A percentile compares a stretch with the other conserved stretches of the same genome.
phyloP scores from a whole-genome alignment of 148 eudicot genomes.

The Camellia japonica region DNA sequence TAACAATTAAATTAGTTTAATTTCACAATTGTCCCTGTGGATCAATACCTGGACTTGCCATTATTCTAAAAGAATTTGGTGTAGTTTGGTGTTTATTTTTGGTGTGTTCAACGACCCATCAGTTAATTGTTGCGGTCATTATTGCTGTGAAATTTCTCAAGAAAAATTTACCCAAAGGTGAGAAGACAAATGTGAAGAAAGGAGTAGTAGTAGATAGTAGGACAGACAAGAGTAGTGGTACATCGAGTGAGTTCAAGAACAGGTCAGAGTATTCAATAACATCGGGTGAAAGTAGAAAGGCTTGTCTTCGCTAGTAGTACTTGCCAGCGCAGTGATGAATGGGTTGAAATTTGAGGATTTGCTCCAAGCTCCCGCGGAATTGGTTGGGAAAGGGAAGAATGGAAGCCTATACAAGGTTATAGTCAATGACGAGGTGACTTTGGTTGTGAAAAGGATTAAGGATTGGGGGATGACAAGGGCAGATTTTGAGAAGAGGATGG shows the following conservation, averaged over 20 bases:
- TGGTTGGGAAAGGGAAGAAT: conserved; percentile 41
- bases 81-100: too few species aligned
- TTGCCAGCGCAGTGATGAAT: conserved; percentile 23
- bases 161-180: conserved; percentile 5
- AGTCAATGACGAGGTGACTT: conserved; percentile 16
- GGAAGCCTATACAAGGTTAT: conserved; percentile 51
- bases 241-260: conserved; percentile 23
- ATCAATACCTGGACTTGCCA: too few species aligned
- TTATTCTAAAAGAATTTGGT: too few species aligned
- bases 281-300: conserved; percentile 17
- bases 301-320: conserved; percentile 23
- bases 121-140: conserved; percentile 16
- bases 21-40: too few species aligned
- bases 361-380: conserved; percentile 44
- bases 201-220: not conserved
- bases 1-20: too few species aligned
- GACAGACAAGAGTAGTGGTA: conserved; percentile 8
- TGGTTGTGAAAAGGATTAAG: conserved; percentile 49
- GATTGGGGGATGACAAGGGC: conserved; percentile 41
- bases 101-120: too few species aligned
- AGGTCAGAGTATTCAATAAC: conserved; percentile 41
- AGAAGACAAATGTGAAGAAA: conserved; percentile 3
- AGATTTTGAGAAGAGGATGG: conserved; percentile 42
- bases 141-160: conserved; percentile 17
- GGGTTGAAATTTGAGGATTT: conserved; percentile 44